Evolutionary conservation across 164 flowering plant genomes (phyloP).

Genomic region (Houttuynia cordata): DNA sequence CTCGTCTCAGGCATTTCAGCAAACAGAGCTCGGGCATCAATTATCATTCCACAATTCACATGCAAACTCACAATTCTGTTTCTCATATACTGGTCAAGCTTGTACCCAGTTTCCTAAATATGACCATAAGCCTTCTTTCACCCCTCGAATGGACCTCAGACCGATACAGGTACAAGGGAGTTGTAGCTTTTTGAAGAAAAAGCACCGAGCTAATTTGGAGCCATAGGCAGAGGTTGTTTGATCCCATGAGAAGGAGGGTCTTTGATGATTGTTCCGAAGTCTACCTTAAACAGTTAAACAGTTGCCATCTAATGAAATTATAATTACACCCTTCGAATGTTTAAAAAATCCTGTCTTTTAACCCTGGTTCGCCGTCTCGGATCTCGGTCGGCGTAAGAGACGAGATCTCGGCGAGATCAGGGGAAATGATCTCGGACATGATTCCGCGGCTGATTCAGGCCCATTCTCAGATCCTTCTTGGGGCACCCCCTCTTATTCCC

Average conservation of each 20-base stretch:
- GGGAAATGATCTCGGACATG: no score
- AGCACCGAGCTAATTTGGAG: no score
- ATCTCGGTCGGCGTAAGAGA: no score
- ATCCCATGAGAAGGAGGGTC: no score
- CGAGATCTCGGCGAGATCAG: no score
- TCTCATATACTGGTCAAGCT: conserved; percentile 34
- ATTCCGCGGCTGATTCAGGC: conserved; percentile 15
- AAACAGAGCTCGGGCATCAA: conserved; percentile 39
- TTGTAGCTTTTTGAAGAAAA: conserved; percentile 30
- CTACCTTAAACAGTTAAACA: no score
- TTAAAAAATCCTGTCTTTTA: no score
- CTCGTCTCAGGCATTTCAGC: conserved; percentile 50
- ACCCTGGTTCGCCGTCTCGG: no score
- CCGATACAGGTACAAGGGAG: conserved; percentile 48
- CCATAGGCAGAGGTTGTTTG: no score
- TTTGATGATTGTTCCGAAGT: no score
- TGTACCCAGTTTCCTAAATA: conserved; percentile 29
- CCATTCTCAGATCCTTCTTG: conserved; percentile 29
- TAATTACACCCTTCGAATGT: no score
- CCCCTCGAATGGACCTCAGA: conserved; percentile 36
- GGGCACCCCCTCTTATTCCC: conserved; percentile 23
- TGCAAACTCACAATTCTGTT: conserved; percentile 52
- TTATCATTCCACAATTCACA: conserved; percentile 53
- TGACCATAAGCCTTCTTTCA: conserved; percentile 29
- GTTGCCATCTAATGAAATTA: no score